phyloP scores from a whole-genome alignment of 352 stramenopile genomes.

The Blastocystis sp. region DNA sequence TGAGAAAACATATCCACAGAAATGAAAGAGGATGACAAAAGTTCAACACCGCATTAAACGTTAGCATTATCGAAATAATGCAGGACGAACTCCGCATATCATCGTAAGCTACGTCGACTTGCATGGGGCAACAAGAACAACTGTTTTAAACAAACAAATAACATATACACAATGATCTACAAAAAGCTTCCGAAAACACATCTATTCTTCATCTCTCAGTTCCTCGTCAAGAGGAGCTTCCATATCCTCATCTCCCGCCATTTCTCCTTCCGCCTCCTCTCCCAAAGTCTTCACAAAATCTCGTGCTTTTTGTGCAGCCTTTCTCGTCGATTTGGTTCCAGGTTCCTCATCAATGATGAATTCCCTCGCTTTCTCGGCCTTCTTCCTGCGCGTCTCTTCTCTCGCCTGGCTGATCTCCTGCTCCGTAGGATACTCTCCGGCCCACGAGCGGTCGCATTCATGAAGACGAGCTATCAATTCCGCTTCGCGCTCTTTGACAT shows the following conservation, averaged over 20 bases:
- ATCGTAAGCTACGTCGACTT: neutral
- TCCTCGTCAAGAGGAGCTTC: neutral
- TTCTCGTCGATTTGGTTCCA: neutral
- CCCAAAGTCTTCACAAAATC: constrained; percentile 53
- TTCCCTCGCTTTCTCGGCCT: constrained; percentile 47
- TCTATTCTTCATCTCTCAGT: constrained; percentile 34
- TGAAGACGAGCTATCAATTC: constrained; percentile 47
- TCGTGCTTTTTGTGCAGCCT: constrained; percentile 49
- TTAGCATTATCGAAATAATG: constrained; percentile 22
- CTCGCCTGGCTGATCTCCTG: neutral
- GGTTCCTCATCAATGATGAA: constrained; percentile 39
- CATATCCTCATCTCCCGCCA: neutral
- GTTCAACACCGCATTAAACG: constrained; percentile 45
- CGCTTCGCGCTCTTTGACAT: constrained; percentile 27
- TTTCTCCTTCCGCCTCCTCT: constrained; percentile 12
- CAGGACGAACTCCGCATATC: neutral
- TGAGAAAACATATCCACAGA: constrained; percentile 23
- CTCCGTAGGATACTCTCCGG: constrained; percentile 23
- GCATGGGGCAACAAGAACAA: neutral
- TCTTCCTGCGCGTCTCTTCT: constrained; percentile 40
- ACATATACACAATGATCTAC: neutral
- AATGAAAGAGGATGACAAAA: neutral
- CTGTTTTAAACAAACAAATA: constrained; percentile 3
- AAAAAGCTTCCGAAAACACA: constrained; percentile 44
- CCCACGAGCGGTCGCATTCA: neutral